Percentiles rank a stretch among this genome's conserved stretches.
phyloP scores from a whole-genome alignment of 352 stramenopile genomes.

The Phytopythium kandeliae region DNA sequence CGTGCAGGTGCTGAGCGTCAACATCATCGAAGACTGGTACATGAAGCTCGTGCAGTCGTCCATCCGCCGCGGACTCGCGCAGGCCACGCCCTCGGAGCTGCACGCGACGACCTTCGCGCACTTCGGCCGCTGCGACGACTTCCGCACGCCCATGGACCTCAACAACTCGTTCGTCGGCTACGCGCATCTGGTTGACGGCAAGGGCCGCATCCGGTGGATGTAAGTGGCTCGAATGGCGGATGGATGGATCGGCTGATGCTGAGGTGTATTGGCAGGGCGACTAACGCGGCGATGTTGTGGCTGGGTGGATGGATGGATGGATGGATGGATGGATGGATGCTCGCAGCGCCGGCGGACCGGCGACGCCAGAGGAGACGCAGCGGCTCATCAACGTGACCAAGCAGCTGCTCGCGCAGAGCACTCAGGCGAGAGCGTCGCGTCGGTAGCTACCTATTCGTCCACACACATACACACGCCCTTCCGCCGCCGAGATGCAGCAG shows the following conservation, averaged over 20 bases:
- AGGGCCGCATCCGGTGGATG: conserved; percentile 83
- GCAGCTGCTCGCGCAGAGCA: conserved; percentile 49
- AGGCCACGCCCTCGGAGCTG: conserved; percentile 37
- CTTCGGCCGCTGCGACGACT: conserved; percentile 78
- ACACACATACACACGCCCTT: neutral
- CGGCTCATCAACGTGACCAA: conserved; percentile 53
- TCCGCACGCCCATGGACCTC: conserved; percentile 71
- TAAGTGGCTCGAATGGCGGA: conserved; percentile 24
- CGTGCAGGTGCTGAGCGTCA: conserved; percentile 66
- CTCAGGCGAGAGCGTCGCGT: conserved; percentile 9
- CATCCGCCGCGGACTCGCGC: conserved; percentile 55
- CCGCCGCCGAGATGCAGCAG: too few species aligned
- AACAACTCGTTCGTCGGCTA: conserved; percentile 88
- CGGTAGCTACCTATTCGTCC: neutral
- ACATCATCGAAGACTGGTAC: conserved; percentile 89
- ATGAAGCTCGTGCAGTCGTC: conserved; percentile 75
- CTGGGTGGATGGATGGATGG: too few species aligned
- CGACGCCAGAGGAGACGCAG: conserved; percentile 55
- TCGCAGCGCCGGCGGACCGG: conserved; percentile 51
- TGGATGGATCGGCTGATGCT: too few species aligned
- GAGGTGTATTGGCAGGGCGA: neutral
- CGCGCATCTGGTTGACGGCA: conserved; percentile 70
- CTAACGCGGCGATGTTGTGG: conserved; percentile 18
- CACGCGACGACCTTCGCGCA: conserved; percentile 55
- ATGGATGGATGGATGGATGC: too few species aligned